Conservation (phyloP, 2,329 filamentous ascomycete genomes). For the Cercospora zeae-maydis region DNA sequence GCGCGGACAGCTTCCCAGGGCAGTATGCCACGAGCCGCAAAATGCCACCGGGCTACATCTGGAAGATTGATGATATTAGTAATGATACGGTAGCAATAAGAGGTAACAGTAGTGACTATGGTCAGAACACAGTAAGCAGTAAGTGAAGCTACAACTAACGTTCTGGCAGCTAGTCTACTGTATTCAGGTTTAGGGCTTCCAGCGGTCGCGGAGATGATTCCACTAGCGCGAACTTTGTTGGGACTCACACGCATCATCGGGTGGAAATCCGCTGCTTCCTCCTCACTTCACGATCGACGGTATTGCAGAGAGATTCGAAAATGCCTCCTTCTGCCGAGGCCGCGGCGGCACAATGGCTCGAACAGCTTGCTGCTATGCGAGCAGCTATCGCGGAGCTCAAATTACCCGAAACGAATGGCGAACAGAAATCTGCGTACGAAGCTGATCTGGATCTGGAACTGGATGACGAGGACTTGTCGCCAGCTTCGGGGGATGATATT, state of each 20-base stretch:
- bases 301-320: not conserved
- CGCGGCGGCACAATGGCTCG: conserved; percentile 61
- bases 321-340: conserved; percentile 23
- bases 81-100: too few species aligned
- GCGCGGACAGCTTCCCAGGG: too few species aligned
- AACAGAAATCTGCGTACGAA: conserved; percentile 34
- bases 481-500: conserved; percentile 70
- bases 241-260: conserved; percentile 12
- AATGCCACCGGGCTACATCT: too few species aligned
- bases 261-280: not conserved
- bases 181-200: too few species aligned
- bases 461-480: conserved; percentile 63
- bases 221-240: not conserved
- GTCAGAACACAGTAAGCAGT: too few species aligned
- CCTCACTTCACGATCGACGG: not conserved
- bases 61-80: too few species aligned
- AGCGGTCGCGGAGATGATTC: too few species aligned
- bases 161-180: too few species aligned
- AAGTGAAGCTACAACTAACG: too few species aligned
- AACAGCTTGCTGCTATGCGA: conserved; percentile 81
- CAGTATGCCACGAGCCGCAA: too few species aligned
- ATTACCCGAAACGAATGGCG: conserved; percentile 48
- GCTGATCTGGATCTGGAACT: conserved; percentile 51
- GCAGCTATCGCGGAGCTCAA: conserved; percentile 73
- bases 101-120: too few species aligned